A percentile compares a stretch with the other conserved stretches of the same genome.
phyloP scores from a whole-genome alignment of 345 rosid species.

The Citrus australasica region DNA sequence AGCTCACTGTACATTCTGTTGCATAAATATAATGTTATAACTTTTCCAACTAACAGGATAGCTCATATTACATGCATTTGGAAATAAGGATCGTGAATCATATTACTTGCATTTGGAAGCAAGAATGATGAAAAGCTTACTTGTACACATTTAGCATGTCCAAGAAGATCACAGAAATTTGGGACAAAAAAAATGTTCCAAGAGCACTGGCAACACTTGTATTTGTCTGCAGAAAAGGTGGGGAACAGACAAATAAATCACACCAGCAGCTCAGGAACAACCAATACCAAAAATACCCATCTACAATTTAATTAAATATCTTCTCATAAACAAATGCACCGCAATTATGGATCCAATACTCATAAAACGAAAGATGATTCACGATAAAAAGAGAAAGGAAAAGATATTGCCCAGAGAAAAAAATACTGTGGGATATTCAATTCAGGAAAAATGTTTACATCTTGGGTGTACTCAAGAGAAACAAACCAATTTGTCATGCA shows the following conservation, averaged over 20 bases:
- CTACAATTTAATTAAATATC: background rate
- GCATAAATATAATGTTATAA: constrained; percentile 17
- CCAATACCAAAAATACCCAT: background rate
- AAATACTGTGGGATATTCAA: background rate
- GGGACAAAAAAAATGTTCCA: constrained; percentile 86
- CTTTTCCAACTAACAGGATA: background rate
- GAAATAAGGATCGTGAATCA: background rate
- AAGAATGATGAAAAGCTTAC: constrained; percentile 31
- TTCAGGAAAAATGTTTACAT: background rate
- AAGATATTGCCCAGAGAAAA: background rate
- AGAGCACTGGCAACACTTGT: constrained; percentile 94
- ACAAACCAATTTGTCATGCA: too few relatives aligned
- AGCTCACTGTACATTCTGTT: constrained; percentile 99
- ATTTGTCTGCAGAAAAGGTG: constrained; percentile 69
- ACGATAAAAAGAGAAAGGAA: background rate
- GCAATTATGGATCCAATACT: background rate
- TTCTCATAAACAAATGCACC: background rate
- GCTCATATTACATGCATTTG: background rate
- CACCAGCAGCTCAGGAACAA: background rate
- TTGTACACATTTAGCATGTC: constrained; percentile 99
- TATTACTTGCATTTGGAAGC: background rate
- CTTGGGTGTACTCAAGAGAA: background rate
- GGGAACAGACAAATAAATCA: background rate
- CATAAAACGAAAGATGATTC: background rate
- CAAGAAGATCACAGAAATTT: constrained; percentile 85